Base-by-base conservation (phyloP, 345 rosid species). In the Aegle marmelos region DNA sequence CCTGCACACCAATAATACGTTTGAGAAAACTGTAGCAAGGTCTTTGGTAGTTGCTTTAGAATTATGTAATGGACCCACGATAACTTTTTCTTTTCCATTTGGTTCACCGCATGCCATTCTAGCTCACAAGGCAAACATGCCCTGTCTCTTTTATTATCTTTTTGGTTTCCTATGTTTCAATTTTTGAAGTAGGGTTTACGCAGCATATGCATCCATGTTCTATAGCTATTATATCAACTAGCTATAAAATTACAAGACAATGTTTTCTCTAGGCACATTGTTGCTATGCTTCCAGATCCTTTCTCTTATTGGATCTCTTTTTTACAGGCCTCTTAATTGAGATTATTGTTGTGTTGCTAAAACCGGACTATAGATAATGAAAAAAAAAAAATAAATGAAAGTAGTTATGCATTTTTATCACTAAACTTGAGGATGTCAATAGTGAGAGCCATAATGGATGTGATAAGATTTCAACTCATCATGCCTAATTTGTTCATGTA, bases 41-140 rank as follows among this genome's bases (percentile, higher is more conserved):
- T 56, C 48, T 37, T 30, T 45, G 5, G 50, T 11, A 45, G 50
- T 13, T 11, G 50, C 50, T 13, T 41, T 11, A 41, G 48, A 41
- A 41, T 21, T 27, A 21, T 64, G 79, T 76, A 82, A 84, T 80
- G 81, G 82, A 76, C 63, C 28, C 80, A 80, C 53, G 82, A 68
- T 77, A 75, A 24, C 68, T 13, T 54, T 75, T 56, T 53, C 19
- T 50, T 50, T 50, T 13, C 0, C 21, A 16, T 13, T 50, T 50
- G 2, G 7, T 56, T 36, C 34, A 19, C 50, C n/a, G 80, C 56
- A 82, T 76, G 21, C 50, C 11, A 45, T 73, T 76, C 61, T 70
- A 22, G 17, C n/a, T 82, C 72, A 65, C 79, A 73, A 82, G 72
- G 65, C 75, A 69, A 76, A 70, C 50, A 45, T 16, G 22, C 60